A percentile compares a stretch with the other conserved stretches of the same genome.
These are phyloP conservation scores for Phytophthora melonis DNA, from an alignment of 352 stramenopile species.

Conservation along the genomic window DNA sequence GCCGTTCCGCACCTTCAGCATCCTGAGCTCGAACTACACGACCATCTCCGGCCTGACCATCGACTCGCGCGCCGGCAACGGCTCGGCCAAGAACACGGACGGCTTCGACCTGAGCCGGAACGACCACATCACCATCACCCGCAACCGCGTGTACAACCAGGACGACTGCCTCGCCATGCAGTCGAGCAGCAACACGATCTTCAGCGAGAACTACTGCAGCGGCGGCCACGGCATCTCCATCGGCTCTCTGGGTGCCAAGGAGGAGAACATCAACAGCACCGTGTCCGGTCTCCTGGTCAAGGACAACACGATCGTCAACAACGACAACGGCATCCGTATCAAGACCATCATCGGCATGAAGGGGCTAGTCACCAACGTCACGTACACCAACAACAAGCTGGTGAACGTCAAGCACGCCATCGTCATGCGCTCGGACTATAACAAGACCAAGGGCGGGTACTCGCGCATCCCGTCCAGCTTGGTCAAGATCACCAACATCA, in stretches of 20 bases:
- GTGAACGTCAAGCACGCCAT: slow-evolving; percentile 18
- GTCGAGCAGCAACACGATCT: slow-evolving; percentile 15
- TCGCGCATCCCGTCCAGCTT: slow-evolving; percentile 20
- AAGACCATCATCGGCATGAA: slow-evolving; percentile 31
- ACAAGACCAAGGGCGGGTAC: slow-evolving; percentile 30
- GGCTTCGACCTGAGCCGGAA: slow-evolving; percentile 12
- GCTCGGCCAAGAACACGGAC: slow-evolving; percentile 13
- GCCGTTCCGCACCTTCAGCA: slow-evolving; percentile 41
- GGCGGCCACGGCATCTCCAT: slow-evolving; percentile 42
- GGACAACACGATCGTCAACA: slow-evolving; percentile 45
- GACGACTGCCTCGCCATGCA: slow-evolving; percentile 17
- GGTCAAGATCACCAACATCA: slow-evolving; percentile 38
- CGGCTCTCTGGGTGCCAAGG: slow-evolving; percentile 37
- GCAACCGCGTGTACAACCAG: slow-evolving; percentile 12
- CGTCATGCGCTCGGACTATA: slow-evolving; percentile 15
- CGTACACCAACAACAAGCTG: slow-evolving; percentile 30
- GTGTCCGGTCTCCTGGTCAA: slow-evolving; percentile 21
- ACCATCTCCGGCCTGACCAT: slow-evolving; percentile 21
- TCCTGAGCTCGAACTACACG: slow-evolving; percentile 24
- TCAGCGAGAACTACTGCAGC: slow-evolving; percentile 29
- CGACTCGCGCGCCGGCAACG: slow-evolving; percentile 14
- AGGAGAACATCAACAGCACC: slow-evolving; percentile 22
- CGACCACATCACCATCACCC: slow-evolving; percentile 11
- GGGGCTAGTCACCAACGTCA: slow-evolving; percentile 10
- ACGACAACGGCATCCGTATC: slow-evolving; percentile 38